Conservation (phyloP, 2,329 filamentous ascomycete genomes). For the Thermothelomyces thermophilus region DNA sequence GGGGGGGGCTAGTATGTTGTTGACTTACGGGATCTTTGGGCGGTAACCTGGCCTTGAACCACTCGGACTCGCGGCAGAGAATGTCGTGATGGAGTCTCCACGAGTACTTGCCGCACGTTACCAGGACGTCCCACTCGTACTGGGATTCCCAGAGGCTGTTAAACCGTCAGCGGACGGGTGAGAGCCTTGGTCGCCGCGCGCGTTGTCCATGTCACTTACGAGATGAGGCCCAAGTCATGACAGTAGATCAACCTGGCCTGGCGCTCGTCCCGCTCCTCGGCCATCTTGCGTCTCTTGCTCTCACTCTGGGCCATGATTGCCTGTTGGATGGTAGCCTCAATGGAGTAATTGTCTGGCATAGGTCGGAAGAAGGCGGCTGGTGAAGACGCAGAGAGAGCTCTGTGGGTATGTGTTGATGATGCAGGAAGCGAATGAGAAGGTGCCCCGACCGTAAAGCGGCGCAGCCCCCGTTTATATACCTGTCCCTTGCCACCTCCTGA, state of each 20-base stretch:
- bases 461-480: not conserved
- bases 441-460: not conserved
- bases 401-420: not conserved
- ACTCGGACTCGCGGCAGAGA: constrained; percentile 17
- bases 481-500: not conserved
- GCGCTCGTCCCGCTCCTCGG: not conserved
- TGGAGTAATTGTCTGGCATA: not conserved
- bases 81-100: constrained; percentile 22
- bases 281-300: not conserved
- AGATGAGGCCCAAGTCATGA: constrained; percentile 10
- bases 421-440: not conserved
- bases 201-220: too few species aligned
- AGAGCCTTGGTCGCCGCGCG: too few species aligned
- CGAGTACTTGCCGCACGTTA: constrained; percentile 7
- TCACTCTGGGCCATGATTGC: not conserved
- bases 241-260: constrained; percentile 2
- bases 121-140: constrained; percentile 19
- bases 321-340: not conserved
- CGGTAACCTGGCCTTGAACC: constrained; percentile 12
- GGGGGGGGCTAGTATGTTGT: not conserved
- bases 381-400: not conserved
- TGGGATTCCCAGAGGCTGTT: constrained; percentile 18
- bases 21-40: constrained; percentile 13
- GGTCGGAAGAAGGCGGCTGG: not conserved
- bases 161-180: not conserved